Evolutionary conservation across 305 asterid genomes (phyloP), one percentile per base, ranked within the genome.

Genomic region (Petunia hybrid): DNA sequence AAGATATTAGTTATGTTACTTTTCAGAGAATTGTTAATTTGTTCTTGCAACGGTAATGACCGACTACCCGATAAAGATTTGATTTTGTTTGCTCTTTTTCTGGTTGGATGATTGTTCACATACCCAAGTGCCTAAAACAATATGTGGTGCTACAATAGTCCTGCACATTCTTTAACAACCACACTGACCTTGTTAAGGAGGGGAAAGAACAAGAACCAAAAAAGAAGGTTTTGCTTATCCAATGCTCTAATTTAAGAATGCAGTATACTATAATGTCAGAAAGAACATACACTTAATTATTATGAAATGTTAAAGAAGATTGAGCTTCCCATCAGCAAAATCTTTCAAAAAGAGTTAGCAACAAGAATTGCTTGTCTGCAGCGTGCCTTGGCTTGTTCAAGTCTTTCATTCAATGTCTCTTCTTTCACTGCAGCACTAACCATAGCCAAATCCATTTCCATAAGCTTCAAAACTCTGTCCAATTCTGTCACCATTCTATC

Each of bases 361-460:
- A 95, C 96, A 61, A 93, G 93, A 87, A 95, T 92, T 2, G 99
- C 98, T 87, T 95, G 98, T 80, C 97, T 90, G 83, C 98, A 92
- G 4, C 97, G 86, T 0, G 97, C 97, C 86, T 89, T 93, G 2
- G 97, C 98, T 84, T 92, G 95, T 75, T 85, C 78, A 48, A 94
- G 89, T 88, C 98, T 91, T 65, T 91, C 90, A 55, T 80, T 88
- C 79, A 93, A 22, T 2, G 97, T 93, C 43, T 94, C 98, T 51
- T 91, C 85, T 78, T 94, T 94, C 8, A 91, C 94, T 2, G 98
- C 92, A 80, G 94, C 98, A 86, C 83, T 88, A 16, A 92, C 89
- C 98, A 94, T 93, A 2, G 96, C 89, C 88, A 94, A 84, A 67
- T 94, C 98, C 98, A 94, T 94, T 51, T 94, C 98, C 98, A 93